phyloP scores from a whole-genome alignment of 495 filamentous ascomycete genomes.

The Aspergillus sparsus region DNA sequence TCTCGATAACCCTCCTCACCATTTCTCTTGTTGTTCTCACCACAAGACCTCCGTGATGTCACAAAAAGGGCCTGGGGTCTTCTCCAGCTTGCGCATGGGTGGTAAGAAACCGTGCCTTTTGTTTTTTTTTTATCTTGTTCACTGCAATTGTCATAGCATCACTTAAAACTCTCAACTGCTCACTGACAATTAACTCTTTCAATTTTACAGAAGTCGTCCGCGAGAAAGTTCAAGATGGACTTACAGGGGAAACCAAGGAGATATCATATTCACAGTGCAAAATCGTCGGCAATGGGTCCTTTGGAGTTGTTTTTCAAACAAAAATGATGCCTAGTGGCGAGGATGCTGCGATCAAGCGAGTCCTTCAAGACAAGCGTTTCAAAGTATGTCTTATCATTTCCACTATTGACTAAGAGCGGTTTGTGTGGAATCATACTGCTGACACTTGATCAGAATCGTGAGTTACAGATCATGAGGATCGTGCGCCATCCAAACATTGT shows the following conservation, averaged over 20 bases:
- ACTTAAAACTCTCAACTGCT: conserved; percentile 4
- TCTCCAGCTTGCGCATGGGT: conserved; percentile 79
- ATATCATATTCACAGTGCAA: conserved; percentile 99
- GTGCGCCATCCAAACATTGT: conserved; percentile 98
- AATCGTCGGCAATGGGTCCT: conserved; percentile 99
- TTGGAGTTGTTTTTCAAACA: conserved; percentile 98
- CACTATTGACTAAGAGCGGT: conserved; percentile 8
- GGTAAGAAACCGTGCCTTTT: conserved; percentile 55
- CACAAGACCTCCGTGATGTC: conserved; percentile 56
- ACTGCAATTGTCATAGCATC: conserved; percentile 15
- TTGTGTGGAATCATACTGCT: conserved; percentile 26
- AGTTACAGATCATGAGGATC: conserved; percentile 99
- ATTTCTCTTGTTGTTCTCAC: conserved; percentile 22
- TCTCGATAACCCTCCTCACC: conserved; percentile 33
- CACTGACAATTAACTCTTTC: conserved; percentile 10
- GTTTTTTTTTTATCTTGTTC: background rate
- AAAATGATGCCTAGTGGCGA: conserved; percentile 96
- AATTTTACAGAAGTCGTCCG: conserved; percentile 80
- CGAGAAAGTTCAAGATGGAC: conserved; percentile 97
- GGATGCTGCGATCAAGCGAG: conserved; percentile 97
- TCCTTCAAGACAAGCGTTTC: conserved; percentile 98
- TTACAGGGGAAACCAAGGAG: conserved; percentile 93
- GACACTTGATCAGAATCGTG: conserved; percentile 74
- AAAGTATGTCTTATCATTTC: conserved; percentile 61
- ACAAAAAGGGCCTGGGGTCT: conserved; percentile 72